Evolutionary conservation across 2,329 filamentous ascomycete genomes (phyloP).

Genomic region (Ophiostoma montium): DNA sequence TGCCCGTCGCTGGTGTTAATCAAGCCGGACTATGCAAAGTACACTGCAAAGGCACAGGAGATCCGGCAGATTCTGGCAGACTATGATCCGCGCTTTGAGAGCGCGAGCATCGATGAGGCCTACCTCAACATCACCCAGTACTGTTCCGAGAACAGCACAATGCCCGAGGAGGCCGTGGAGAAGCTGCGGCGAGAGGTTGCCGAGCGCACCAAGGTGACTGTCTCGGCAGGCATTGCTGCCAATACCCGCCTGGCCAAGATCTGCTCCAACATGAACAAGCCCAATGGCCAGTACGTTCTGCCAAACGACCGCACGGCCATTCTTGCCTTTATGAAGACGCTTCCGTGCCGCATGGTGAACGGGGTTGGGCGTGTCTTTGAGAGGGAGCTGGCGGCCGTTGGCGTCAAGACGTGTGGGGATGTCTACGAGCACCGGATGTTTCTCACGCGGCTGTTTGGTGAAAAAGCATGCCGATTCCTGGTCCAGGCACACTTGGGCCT

Average conservation of each 20-base stretch:
- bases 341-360: conserved; percentile 84
- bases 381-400: conserved; percentile 75
- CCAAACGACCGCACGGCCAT: conserved; percentile 59
- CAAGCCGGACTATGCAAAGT: conserved; percentile 80
- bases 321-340: conserved; percentile 69
- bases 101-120: conserved; percentile 88
- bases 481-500: conserved; percentile 74
- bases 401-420: conserved; percentile 77
- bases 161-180: conserved; percentile 58
- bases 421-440: conserved; percentile 65
- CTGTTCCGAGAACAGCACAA: conserved; percentile 53
- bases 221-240: conserved; percentile 86
- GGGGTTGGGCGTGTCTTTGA: conserved; percentile 91
- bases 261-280: conserved; percentile 89
- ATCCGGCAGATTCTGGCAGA: conserved; percentile 66
- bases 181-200: conserved; percentile 67
- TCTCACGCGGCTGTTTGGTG: conserved; percentile 67
- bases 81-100: conserved; percentile 89
- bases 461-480: conserved; percentile 81
- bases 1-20: conserved; percentile 76
- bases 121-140: conserved; percentile 92
- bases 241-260: conserved; percentile 94
- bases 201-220: conserved; percentile 65
- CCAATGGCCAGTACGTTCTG: conserved; percentile 78
- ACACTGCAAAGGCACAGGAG: conserved; percentile 77